Conservation (phyloP, 495 filamentous ascomycete species). For the Penicillium coprophilum region DNA sequence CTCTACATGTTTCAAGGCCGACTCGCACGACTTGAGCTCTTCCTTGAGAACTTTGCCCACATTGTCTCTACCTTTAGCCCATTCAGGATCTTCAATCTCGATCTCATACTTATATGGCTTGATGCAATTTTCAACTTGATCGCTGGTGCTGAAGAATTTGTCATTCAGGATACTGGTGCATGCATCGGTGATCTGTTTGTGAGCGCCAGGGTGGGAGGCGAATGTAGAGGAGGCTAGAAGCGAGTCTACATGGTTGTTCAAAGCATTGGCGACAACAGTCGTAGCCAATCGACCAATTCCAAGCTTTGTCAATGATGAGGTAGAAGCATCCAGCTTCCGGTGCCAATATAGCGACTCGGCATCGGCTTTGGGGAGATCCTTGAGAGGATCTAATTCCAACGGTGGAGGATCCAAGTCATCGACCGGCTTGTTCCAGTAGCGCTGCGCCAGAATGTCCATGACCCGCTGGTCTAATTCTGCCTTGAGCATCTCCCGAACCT, state of each 20-base stretch:
- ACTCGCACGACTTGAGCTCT: slow-evolving; percentile 80
- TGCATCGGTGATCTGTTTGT: slow-evolving; percentile 86
- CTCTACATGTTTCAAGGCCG: slow-evolving; percentile 73
- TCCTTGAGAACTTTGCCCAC: slow-evolving; percentile 73
- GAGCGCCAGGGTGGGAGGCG: slow-evolving; percentile 82
- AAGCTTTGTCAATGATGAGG: slow-evolving; percentile 84
- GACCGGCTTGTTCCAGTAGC: slow-evolving; percentile 98
- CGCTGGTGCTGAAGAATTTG: slow-evolving; percentile 90
- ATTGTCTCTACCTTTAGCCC: slow-evolving; percentile 79
- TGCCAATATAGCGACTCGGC: slow-evolving; percentile 87
- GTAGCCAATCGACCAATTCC: slow-evolving; percentile 92
- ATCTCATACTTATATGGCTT: slow-evolving; percentile 99
- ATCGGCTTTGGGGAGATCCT: slow-evolving; percentile 76
- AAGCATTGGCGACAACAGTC: slow-evolving; percentile 78
- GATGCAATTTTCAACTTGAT: slow-evolving; percentile 99
- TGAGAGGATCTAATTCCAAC: slow-evolving; percentile 69
- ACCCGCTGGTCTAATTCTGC: slow-evolving; percentile 91
- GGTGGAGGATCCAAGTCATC: slow-evolving; percentile 63
- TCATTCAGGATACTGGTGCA: slow-evolving; percentile 87
- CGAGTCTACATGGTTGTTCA: slow-evolving; percentile 81
- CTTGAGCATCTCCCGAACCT: slow-evolving; percentile 89
- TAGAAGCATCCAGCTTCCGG: slow-evolving; percentile 89
- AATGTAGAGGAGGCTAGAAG: slow-evolving; percentile 81
- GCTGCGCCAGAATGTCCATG: slow-evolving; percentile 87
- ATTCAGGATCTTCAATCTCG: slow-evolving; percentile 87